Conservation (phyloP, 1,284 basidiomycete species). For the Ustilago crameri region DNA sequence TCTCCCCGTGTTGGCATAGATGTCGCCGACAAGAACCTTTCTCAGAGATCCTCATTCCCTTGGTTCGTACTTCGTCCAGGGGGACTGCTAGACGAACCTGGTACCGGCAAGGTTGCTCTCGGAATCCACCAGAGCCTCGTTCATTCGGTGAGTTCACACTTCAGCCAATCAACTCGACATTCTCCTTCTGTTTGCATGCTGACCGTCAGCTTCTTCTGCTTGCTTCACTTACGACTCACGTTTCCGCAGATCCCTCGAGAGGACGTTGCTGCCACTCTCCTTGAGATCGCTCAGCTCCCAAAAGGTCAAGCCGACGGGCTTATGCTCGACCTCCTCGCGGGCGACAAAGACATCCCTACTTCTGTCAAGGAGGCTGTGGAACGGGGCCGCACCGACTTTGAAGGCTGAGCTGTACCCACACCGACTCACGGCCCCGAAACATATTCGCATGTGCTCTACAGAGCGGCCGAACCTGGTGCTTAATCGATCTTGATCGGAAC, state of each 20-base stretch:
- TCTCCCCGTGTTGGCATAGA: conserved; percentile 65
- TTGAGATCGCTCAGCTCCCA: conserved; percentile 73
- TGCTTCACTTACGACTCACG: not conserved
- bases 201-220: not conserved
- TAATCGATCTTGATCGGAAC: no score
- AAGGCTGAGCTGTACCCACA: conserved; percentile 43
- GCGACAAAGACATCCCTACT: conserved; percentile 72
- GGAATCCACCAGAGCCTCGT: conserved; percentile 39
- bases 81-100: conserved; percentile 72
- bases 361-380: conserved; percentile 72
- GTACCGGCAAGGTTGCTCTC: conserved; percentile 48
- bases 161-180: not conserved
- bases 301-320: conserved; percentile 73
- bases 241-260: conserved; percentile 70
- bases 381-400: conserved; percentile 71
- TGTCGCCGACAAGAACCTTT: conserved; percentile 78
- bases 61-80: conserved; percentile 80
- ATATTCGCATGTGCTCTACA: no score
- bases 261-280: conserved; percentile 75
- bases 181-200: not conserved
- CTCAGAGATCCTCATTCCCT: conserved; percentile 74
- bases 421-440: no score
- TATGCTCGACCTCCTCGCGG: conserved; percentile 76
- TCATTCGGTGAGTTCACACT: conserved; percentile 21
- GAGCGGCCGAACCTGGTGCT: no score